A percentile compares a stretch with the other conserved stretches of the same genome.
phyloP scores from a whole-genome alignment of 768 basidiomycete genomes.

The Suillus alpinus region DNA sequence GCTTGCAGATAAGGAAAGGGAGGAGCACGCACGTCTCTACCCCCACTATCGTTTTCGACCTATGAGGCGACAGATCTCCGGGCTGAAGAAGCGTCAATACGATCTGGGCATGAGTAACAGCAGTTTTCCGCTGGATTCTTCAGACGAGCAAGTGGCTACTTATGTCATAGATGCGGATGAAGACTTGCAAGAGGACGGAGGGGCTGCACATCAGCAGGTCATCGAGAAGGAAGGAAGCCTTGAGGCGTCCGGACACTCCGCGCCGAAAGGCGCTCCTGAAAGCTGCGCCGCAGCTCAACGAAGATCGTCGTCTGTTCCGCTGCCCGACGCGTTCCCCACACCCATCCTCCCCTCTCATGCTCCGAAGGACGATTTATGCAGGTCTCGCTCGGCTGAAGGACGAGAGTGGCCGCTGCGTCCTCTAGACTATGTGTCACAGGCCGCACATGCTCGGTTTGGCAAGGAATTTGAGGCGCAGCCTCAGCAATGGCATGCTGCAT shows the following conservation, averaged over 20 bases:
- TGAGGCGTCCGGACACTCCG: background rate
- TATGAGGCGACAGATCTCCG: slow-evolving; percentile 34
- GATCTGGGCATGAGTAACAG: slow-evolving; percentile 19
- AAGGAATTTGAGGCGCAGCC: background rate
- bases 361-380: background rate
- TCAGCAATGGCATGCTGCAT: slow-evolving; percentile 1
- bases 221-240: background rate
- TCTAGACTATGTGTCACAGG: slow-evolving; percentile 9
- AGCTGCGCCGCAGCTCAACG: background rate
- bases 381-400: background rate
- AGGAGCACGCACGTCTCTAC: slow-evolving; percentile 53
- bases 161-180: background rate
- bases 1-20: slow-evolving; percentile 54
- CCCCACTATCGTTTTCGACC: slow-evolving; percentile 68
- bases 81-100: slow-evolving; percentile 14
- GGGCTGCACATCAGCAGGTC: background rate
- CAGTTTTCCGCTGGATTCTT: background rate
- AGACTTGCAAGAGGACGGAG: background rate
- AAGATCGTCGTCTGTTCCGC: slow-evolving; percentile 11
- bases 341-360: background rate
- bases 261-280: background rate
- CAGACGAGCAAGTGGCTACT: background rate
- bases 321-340: background rate
- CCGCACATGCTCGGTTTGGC: slow-evolving; percentile 3
- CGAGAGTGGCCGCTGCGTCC: background rate